Evolutionary conservation across 1,139 yeast species (phyloP).

Genomic region (Taphrina deformans): DNA sequence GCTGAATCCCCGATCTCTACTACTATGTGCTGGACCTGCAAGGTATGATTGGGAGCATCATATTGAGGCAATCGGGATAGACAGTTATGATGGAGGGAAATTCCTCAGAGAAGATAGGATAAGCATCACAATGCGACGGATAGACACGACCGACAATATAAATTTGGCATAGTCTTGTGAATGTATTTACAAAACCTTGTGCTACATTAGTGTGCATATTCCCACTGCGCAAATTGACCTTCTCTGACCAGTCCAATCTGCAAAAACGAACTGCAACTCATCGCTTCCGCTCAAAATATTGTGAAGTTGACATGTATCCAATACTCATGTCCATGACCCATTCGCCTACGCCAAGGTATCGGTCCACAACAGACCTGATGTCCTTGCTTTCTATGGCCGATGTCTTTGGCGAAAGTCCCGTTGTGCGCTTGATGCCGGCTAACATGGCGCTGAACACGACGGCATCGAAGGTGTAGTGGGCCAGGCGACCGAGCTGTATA

Average conservation of each 20-base stretch:
- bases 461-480: constrained; percentile 73
- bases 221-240: too few relatives aligned
- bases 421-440: constrained; percentile 85
- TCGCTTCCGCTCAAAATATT: constrained; percentile 66
- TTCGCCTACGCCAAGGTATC: constrained; percentile 84
- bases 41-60: constrained; percentile 30
- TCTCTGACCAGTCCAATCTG: too few relatives aligned
- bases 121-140: constrained; percentile 30
- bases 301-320: constrained; percentile 68
- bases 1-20: constrained; percentile 11
- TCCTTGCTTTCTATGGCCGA: constrained; percentile 51
- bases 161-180: background rate
- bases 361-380: constrained; percentile 58
- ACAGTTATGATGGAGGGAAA: constrained; percentile 1
- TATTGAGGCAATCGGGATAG: constrained; percentile 10
- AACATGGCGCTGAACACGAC: constrained; percentile 75
- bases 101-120: constrained; percentile 8
- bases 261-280: too few relatives aligned
- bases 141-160: background rate
- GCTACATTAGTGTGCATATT: background rate
- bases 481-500: constrained; percentile 42
- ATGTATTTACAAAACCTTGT: background rate
- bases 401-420: constrained; percentile 65
- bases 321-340: constrained; percentile 71
- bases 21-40: constrained; percentile 20